Conservation (phyloP, 2,329 filamentous ascomycete genomes). For the Talaromyces sp. region DNA sequence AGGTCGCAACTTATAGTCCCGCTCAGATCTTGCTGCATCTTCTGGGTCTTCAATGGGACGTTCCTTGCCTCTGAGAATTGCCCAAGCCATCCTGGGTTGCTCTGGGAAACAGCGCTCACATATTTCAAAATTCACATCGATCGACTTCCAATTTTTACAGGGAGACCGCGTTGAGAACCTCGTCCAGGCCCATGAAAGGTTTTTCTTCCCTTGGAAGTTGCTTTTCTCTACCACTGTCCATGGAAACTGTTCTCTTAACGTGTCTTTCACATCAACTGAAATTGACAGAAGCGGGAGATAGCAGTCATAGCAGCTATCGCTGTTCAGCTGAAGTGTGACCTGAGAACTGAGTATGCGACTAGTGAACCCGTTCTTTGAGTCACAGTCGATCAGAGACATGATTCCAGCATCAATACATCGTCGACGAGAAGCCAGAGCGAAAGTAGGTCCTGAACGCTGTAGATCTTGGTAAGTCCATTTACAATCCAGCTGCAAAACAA, state of each 20-base stretch:
- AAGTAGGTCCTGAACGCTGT: slow-evolving; percentile 6
- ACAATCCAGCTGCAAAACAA: slow-evolving; percentile 36
- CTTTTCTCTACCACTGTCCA: slow-evolving; percentile 31
- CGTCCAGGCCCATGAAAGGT: slow-evolving; percentile 34
- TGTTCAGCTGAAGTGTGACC: slow-evolving; percentile 19
- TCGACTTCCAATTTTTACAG: slow-evolving; percentile 30
- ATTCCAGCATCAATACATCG: slow-evolving; percentile 23
- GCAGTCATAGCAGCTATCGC: slow-evolving; percentile 29
- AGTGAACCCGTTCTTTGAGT: slow-evolving; percentile 17
- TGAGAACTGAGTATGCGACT: slow-evolving; percentile 22
- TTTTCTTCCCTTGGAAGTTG: slow-evolving; percentile 25
- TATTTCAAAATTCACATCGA: slow-evolving; percentile 15
- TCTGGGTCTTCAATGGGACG: slow-evolving; percentile 50
- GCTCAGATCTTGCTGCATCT: slow-evolving; percentile 51
- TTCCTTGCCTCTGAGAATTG: slow-evolving; percentile 25
- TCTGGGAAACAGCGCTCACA: slow-evolving; percentile 33
- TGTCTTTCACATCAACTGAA: slow-evolving; percentile 19
- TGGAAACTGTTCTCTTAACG: slow-evolving; percentile 14
- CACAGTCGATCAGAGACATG: not conserved
- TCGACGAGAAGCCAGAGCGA: slow-evolving; percentile 31
- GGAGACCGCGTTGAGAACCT: slow-evolving; percentile 25
- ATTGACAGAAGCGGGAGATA: slow-evolving; percentile 33
- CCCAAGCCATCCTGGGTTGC: slow-evolving; percentile 35
- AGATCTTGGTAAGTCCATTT: slow-evolving; percentile 10
- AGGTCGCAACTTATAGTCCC: slow-evolving; percentile 48